Conservation (phyloP, 176 grass and related monocot genomes). For the Otatea glauca region DNA sequence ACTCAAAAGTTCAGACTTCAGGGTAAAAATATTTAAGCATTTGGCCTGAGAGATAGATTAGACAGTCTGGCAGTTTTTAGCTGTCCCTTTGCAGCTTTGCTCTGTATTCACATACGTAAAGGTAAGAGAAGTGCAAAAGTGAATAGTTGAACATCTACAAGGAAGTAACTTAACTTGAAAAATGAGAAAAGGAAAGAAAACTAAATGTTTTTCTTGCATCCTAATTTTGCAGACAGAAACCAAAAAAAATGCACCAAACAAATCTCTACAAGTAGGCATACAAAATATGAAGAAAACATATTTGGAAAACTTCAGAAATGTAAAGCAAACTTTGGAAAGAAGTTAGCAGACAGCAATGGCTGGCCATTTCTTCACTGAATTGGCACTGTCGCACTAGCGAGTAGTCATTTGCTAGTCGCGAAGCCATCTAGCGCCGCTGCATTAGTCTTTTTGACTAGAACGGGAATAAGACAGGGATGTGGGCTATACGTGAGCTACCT, state of each 20-base stretch:
- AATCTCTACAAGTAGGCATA: not conserved
- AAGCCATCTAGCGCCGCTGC: no score
- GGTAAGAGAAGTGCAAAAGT: not conserved
- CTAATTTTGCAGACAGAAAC: not conserved
- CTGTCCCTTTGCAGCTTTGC: not conserved
- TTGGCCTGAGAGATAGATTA: no score
- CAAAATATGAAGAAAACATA: conserved; percentile 3
- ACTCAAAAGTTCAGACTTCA: no score
- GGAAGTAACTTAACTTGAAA: not conserved
- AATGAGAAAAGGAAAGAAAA: conserved; percentile 13
- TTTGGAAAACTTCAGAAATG: conserved; percentile 21
- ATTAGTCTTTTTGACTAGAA: no score
- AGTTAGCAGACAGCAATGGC: conserved; percentile 40
- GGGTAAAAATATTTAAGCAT: no score
- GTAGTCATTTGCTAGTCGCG: no score
- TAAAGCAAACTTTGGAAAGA: conserved; percentile 31
- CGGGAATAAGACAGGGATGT: no score
- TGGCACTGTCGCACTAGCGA: no score
- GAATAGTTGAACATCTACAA: not conserved
- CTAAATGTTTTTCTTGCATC: conserved; percentile 24
- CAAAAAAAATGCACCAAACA: not conserved
- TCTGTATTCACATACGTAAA: no score
- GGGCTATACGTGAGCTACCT: no score
- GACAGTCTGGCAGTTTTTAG: not conserved
- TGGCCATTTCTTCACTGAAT: conserved; percentile 28